Percentiles rank a stretch among this genome's conserved stretches.
Evolutionary conservation across 2,329 filamentous ascomycete genomes (phyloP).

Genomic region (Ilyonectria destructans): DNA sequence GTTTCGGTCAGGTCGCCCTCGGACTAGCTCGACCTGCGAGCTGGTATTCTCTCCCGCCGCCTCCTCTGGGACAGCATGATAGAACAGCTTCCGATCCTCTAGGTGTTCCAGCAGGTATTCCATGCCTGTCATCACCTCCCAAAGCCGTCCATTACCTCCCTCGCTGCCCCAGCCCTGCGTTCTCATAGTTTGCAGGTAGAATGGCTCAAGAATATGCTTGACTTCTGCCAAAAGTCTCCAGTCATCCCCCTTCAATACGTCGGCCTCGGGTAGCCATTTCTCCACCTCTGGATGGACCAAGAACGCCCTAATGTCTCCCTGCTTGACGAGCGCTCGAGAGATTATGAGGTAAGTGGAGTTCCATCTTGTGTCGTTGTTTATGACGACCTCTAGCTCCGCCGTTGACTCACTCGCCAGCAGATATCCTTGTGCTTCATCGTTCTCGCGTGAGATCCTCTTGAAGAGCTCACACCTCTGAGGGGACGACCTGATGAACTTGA

Average conservation of each 20-base stretch:
- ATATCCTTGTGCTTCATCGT: background rate
- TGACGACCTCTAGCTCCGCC: constrained; percentile 3
- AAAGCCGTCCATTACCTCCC: background rate
- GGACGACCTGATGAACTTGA: constrained; percentile 2
- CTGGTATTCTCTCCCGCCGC: background rate
- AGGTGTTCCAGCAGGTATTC: constrained; percentile 6
- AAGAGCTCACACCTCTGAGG: constrained; percentile 3
- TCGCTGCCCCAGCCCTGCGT: background rate
- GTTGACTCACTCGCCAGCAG: background rate
- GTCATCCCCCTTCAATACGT: constrained; percentile 8
- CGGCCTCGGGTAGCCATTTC: constrained; percentile 1
- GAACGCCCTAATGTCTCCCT: constrained; percentile 20
- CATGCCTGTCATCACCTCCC: constrained; percentile 3
- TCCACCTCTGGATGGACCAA: constrained; percentile 8
- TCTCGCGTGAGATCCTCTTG: background rate
- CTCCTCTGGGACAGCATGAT: background rate
- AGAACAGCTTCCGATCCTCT: constrained; percentile 9
- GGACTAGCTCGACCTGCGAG: constrained; percentile 1
- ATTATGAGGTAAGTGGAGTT: constrained; percentile 17
- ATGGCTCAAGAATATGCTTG: constrained; percentile 6
- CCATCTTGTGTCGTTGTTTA: background rate
- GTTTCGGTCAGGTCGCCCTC: constrained; percentile 8
- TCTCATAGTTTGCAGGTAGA: constrained; percentile 1
- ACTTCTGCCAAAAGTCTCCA: constrained; percentile 5
- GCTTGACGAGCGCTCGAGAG: constrained; percentile 16